Evolutionary conservation across 176 grass and related monocot species (phyloP), one percentile per base, ranked within the genome.

Genomic region (Carex parvula): DNA sequence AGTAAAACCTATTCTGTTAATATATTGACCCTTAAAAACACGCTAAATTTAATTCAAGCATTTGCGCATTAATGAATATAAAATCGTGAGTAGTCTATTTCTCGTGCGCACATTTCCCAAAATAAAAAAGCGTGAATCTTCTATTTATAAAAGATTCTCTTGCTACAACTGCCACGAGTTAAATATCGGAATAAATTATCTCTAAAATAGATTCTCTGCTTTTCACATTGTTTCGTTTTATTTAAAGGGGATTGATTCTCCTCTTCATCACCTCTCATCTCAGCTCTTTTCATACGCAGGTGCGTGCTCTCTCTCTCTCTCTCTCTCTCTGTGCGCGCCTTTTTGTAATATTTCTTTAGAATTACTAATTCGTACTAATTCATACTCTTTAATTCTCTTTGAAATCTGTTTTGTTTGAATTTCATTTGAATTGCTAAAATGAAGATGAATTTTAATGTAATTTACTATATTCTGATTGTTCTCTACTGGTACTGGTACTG

Each of bases 241-340:
- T 18, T 70, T 41, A 8, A 80, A 22, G 55, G 18, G 84, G n/a
- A 85, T 85, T 64, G n/a, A 85, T 85, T 64, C 75, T 84, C 67
- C 18, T 58, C 55, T 80, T 76, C 46, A 9, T 20, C 68, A n/a
- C 57, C 59, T 32, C 17, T 77, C 72, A 26, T 54, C 57, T 86
- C 59, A 55, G 5, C 21, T 76, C 22, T 54, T 37, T 2, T 42
- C 33, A 50, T 69, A 68, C 37, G 52, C 15, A 86, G 76, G 84
- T 80, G 84, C 60, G 35, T n/a, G 42, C 70, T 62, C 33, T 42
- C 60, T 24, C 8, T 59, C 14, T 64, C 42, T 22, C 18, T 7
- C 54, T 79, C 18, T 58, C 8, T 59, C 14, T 64, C 42, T 22
- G 14, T 57, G 17, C 13, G 2, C 12, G 37, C n/a, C 17, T 82